Percentiles rank a stretch among this genome's conserved stretches.
Conservation (phyloP, 2,329 filamentous ascomycete genomes). For the Ophiocordyceps sinensis region DNA sequence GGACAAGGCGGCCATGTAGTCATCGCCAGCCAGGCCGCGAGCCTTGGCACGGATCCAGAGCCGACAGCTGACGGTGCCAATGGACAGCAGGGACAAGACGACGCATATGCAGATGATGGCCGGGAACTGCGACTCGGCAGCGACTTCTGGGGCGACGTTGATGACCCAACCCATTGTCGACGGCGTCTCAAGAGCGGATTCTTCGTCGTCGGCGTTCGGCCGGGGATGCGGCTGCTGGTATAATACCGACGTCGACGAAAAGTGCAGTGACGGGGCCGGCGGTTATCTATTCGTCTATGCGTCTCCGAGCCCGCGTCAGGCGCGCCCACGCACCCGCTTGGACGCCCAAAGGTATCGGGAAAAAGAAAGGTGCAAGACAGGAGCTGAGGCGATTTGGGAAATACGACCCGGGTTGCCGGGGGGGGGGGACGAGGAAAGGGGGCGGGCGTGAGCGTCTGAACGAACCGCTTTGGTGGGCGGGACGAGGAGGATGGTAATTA, state of each 20-base stretch:
- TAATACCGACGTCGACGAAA: too few species aligned
- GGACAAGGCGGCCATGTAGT: constrained; percentile 26
- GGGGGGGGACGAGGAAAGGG: neutral
- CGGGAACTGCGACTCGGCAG: constrained; percentile 30
- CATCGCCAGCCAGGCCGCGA: constrained; percentile 30
- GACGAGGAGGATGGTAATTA: too few species aligned
- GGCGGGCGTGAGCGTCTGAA: too few species aligned
- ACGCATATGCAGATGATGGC: constrained; percentile 33
- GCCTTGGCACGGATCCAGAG: constrained; percentile 26
- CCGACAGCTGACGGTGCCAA: constrained; percentile 23
- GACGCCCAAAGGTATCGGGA: neutral
- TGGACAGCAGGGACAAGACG: constrained; percentile 27
- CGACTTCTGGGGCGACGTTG: constrained; percentile 30
- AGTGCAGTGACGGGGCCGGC: neutral
- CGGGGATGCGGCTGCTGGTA: too few species aligned
- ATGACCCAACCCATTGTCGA: constrained; percentile 30
- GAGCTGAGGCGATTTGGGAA: neutral
- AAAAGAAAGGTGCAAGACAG: constrained; percentile 1
- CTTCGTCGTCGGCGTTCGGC: too few species aligned
- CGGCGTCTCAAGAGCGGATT: too few species aligned
- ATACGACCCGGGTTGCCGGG: neutral
- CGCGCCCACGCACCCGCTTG: neutral
- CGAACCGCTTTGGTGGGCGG: too few species aligned
- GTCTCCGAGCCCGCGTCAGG: neutral
- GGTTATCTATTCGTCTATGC: neutral